A percentile compares a stretch with the other conserved stretches of the same genome.
phyloP scores from a whole-genome alignment of 176 grass and related monocot species.

The Neostapfia colusana region DNA sequence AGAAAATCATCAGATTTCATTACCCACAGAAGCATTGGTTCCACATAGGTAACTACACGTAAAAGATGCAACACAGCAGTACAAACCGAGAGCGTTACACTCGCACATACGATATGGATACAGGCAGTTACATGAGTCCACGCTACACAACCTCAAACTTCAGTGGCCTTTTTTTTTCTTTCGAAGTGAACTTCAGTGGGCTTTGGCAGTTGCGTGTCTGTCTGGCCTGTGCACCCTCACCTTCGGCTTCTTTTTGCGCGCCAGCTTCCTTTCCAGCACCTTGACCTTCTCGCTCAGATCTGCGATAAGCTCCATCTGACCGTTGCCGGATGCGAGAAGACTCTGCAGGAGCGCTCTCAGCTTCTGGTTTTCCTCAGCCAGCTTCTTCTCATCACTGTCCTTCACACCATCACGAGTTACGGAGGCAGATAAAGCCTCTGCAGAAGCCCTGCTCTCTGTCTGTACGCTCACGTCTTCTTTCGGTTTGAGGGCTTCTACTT shows the following conservation, averaged over 20 bases:
- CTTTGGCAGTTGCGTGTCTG: conserved; percentile 3
- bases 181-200: conserved; percentile 15
- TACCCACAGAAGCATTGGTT: too few relatives aligned
- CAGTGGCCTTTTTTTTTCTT: conserved; percentile 19
- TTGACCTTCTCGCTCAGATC: conserved; percentile 67
- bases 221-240: conserved; percentile 41
- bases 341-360: conserved; percentile 63
- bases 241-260: conserved; percentile 51
- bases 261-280: conserved; percentile 57
- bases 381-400: conserved; percentile 27
- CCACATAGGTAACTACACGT: too few relatives aligned
- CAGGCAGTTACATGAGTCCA: conserved; percentile 10
- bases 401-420: not conserved
- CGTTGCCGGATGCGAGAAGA: conserved; percentile 50
- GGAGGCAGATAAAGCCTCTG: not conserved
- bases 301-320: conserved; percentile 52
- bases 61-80: too few relatives aligned
- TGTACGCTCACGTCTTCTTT: not conserved
- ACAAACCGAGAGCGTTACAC: not conserved
- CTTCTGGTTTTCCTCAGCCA: conserved; percentile 64
- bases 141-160: not conserved
- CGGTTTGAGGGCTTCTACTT: not conserved
- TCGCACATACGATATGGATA: not conserved
- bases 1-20: too few relatives aligned
- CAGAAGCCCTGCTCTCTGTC: conserved; percentile 5